Evolutionary conservation across 768 basidiomycete genomes (phyloP), one percentile per base, ranked within the genome.

Genomic region (Suillus plorans): DNA sequence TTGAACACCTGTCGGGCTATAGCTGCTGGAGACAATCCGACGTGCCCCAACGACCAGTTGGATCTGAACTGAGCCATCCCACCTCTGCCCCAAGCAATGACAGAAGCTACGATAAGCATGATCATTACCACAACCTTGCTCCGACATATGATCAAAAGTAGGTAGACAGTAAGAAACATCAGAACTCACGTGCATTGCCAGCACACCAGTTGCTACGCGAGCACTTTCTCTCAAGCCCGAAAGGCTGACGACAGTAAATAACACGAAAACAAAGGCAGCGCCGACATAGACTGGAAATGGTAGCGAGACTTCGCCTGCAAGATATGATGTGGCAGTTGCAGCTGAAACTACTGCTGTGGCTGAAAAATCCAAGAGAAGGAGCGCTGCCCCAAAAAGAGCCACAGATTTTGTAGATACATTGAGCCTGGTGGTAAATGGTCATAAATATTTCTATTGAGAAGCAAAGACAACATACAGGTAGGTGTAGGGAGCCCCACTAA

Each of bases 301-400:
- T 10, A 89, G 72, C 3, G 71, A 65, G 1, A 88, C 81, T 70
- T 92, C 90, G 28, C 88, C 88, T 3, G 80, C 79, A 44, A 92
- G 83, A 67, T 92, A 92, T 4, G 85, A 80, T 4, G 84, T 80
- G 0, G 90, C 90, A 0, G 90, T 90, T 4, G 89, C 87, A 0
- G 91, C 89, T 0, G 91, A 91, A 22, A 91, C 88, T 16, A 89
- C 85, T 0, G 86, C 80, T 0, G 89, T 92, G 4, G 89, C 83
- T 5, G 87, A 80, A 56, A 87, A 90, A 72, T 93, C 91, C 4
- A 93, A 80, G n/a, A 91, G 76, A 0, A 90, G 82, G 9, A 90
- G 79, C 0, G 87, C 80, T 1, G 89, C 89, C 7, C 85, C 87
- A n/a, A 88, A 66, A 2, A 91, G 78, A 49, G 89, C 89, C 8